Conservation (phyloP, 108 stramenopile genomes). For the Aureococcus anophagefferens region DNA sequence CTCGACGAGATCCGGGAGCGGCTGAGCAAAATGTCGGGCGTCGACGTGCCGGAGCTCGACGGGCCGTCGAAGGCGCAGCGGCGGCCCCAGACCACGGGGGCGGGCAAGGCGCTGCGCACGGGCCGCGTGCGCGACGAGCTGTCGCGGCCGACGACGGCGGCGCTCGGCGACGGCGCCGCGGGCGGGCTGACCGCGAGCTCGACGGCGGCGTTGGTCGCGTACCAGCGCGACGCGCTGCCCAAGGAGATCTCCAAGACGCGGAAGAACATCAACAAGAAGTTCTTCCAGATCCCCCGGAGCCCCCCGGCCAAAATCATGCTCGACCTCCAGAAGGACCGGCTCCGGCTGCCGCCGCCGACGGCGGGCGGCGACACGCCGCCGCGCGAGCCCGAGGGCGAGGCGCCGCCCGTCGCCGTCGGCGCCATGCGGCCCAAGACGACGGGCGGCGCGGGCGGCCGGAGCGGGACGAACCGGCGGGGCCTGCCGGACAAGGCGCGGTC, state of each 20-base stretch:
- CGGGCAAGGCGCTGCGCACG: neutral
- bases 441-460: no score
- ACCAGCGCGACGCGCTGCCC: neutral
- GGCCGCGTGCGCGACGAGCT: neutral
- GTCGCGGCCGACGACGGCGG: neutral
- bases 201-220: neutral
- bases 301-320: slow-evolving; percentile 44
- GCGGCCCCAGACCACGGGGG: neutral
- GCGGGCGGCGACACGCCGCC: slow-evolving; percentile 16
- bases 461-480: no score
- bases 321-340: slow-evolving; percentile 41
- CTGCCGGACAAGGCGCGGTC: neutral
- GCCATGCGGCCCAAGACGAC: no score
- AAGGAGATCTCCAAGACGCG: neutral
- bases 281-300: slow-evolving; percentile 28
- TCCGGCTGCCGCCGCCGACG: neutral
- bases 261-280: slow-evolving; percentile 38
- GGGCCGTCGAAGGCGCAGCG: neutral
- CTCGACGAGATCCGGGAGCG: slow-evolving; percentile 34
- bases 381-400: neutral
- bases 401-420: neutral
- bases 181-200: neutral
- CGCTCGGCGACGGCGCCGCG: neutral
- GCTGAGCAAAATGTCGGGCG: no score
- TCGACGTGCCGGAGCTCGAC: neutral